Base-by-base conservation (phyloP, 371 early-diverging fungal species). In the Mortierella sp. region DNA sequence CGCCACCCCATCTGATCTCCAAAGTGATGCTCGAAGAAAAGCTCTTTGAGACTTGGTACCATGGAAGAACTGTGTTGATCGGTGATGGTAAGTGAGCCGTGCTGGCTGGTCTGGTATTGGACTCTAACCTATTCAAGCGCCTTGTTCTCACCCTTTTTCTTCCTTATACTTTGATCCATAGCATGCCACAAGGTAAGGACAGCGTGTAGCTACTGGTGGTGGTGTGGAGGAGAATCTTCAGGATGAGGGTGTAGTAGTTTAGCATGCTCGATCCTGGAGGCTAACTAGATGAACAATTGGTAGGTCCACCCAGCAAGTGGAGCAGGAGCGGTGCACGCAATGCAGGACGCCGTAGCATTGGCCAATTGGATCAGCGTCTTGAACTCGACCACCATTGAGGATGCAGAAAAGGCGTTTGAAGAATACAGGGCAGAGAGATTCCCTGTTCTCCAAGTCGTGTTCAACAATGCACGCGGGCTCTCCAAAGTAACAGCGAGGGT, bases 291-390 rank as follows among this genome's bases (percentile, higher is more conserved):
- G 42, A 3, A 6, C 42, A 18, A 42, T 16, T 18, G 18, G 10
- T 63, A 55, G 64, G 26, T 57, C 19, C 64, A 64, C n/a, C 64
- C 64, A 26, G 64, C 64, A 18, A 39, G 64, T 13, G 58, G 64
- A 12, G 2, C 23, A 23, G 71, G 71, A 0, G 71, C 64, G 5
- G 14, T 59, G 3, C 39, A 23, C 5, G 71, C 60, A 0, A 54
- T 70, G 48, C 71, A 64, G 19, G 71, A 70, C 18, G 71, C 71
- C 16, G 43, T 59, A 8, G 47, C 50, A 4, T 27, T 70, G n/a
- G 63, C 71, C 34, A 70, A 70, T 42, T 70, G 64, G 63, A 52
- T 70, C 43, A 58, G 57, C 21, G 49, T 54, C 9, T 41, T 70
- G 18, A 21, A 24, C n/a, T 49, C 64, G 0, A 54, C 59, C 5